These are phyloP conservation scores for Fusarium compactum DNA, from an alignment of 2,329 filamentous ascomycete genomes.

Conservation along the genomic window DNA sequence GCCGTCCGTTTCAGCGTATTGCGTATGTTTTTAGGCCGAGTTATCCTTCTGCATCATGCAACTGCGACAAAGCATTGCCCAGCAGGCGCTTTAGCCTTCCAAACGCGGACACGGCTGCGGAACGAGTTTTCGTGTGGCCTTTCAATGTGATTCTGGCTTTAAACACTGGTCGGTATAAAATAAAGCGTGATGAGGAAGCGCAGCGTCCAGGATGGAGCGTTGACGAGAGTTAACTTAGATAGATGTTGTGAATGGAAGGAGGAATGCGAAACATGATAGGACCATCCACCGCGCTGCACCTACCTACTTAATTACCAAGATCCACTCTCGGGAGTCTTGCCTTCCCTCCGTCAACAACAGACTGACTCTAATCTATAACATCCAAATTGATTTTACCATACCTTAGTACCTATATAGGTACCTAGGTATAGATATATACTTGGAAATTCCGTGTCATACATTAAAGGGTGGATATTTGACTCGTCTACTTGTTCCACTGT, in stretches of 20 bases:
- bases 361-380: background rate
- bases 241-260: constrained; percentile 14
- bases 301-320: background rate
- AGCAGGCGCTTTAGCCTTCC: constrained; percentile 6
- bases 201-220: constrained; percentile 6
- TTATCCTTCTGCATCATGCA: constrained; percentile 13
- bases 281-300: constrained; percentile 1
- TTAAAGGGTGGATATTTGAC: background rate
- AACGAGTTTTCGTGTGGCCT: background rate
- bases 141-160: background rate
- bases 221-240: constrained; percentile 10
- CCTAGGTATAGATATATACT: background rate
- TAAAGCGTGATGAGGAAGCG: background rate
- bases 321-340: constrained; percentile 17
- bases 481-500: background rate
- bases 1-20: background rate
- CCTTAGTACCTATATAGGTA: no score
- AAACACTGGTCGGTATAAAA: background rate
- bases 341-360: background rate
- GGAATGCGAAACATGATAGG: constrained; percentile 17
- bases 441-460: background rate
- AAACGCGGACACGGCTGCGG: background rate
- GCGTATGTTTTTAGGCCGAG: background rate
- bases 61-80: constrained; percentile 11
- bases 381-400: no score